Evolutionary conservation across 2,329 filamentous ascomycete genomes (phyloP).

Genomic region (Penicillium sp.): DNA sequence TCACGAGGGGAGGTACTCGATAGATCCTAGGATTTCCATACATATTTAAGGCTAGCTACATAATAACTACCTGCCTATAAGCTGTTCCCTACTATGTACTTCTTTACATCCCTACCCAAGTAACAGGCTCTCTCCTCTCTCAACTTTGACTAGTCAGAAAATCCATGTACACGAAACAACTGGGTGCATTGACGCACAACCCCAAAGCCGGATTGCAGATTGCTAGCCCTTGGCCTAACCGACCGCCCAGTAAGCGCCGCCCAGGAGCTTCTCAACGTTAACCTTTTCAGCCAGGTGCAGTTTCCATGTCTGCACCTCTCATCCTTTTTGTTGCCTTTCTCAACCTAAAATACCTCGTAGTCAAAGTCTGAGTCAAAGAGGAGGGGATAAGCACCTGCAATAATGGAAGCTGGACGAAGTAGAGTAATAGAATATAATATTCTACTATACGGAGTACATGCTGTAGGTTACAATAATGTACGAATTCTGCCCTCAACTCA

Average conservation of each 20-base stretch:
- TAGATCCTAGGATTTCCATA: no score
- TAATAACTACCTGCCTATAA: no score
- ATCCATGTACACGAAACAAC: no score
- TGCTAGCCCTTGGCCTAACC: conserved; percentile 1
- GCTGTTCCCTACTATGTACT: no score
- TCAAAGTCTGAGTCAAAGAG: not conserved
- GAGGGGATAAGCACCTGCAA: not conserved
- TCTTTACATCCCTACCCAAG: no score
- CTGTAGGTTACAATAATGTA: not conserved
- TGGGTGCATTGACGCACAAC: conserved; percentile 2
- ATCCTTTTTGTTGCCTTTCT: not conserved
- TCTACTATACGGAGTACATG: not conserved
- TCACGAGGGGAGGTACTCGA: not conserved
- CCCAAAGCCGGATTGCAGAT: conserved; percentile 6
- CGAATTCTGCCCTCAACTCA: not conserved
- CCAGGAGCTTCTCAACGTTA: conserved; percentile 27
- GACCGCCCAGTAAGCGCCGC: conserved; percentile 5
- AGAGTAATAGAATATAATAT: not conserved
- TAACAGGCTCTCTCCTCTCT: no score
- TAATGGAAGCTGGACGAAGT: not conserved
- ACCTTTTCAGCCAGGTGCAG: conserved; percentile 36
- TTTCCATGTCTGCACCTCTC: conserved; percentile 20
- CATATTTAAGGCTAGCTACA: no score
- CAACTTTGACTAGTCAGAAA: no score
- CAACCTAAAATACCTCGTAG: conserved; percentile 5